Evolutionary conservation across 768 basidiomycete genomes (phyloP).

Genomic region (Leucocoprinus birnbaumii): DNA sequence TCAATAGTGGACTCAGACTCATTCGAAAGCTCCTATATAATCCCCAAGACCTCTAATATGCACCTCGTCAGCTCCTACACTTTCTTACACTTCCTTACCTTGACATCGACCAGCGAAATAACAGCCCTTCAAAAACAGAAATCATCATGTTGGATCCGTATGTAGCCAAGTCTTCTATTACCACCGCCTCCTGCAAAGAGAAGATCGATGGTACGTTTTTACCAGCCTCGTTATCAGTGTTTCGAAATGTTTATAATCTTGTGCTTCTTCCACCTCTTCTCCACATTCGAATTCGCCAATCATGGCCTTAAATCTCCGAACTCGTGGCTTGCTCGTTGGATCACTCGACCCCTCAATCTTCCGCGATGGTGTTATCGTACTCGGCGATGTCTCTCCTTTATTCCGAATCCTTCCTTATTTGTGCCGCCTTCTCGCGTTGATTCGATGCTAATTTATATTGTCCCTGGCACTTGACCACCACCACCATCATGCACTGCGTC

Average conservation of each 20-base stretch:
- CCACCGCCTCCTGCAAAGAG: conserved; percentile 52
- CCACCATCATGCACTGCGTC: too few species aligned
- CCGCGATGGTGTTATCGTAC: background rate
- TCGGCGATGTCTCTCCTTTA: too few species aligned
- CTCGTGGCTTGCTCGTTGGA: too few species aligned
- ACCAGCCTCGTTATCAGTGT: conserved; percentile 12
- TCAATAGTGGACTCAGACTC: conserved; percentile 22
- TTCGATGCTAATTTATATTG: too few species aligned
- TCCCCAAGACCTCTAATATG: too few species aligned
- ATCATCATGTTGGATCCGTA: conserved; percentile 64
- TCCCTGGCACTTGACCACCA: too few species aligned
- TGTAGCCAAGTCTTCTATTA: conserved; percentile 60
- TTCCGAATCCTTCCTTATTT: too few species aligned
- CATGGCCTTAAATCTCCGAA: too few species aligned
- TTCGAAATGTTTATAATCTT: too few species aligned
- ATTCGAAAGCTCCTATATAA: background rate
- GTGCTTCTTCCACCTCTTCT: too few species aligned
- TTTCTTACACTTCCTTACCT: background rate
- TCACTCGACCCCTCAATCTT: background rate
- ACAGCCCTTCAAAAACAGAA: conserved; percentile 8
- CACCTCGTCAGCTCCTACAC: background rate
- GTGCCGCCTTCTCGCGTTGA: too few species aligned
- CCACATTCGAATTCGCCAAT: too few species aligned
- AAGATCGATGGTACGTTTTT: conserved; percentile 58
- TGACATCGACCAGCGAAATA: conserved; percentile 3